These are phyloP conservation scores for Ganoderma sp. DNA, from an alignment of 1,284 basidiomycete genomes.

Conservation along the genomic window DNA sequence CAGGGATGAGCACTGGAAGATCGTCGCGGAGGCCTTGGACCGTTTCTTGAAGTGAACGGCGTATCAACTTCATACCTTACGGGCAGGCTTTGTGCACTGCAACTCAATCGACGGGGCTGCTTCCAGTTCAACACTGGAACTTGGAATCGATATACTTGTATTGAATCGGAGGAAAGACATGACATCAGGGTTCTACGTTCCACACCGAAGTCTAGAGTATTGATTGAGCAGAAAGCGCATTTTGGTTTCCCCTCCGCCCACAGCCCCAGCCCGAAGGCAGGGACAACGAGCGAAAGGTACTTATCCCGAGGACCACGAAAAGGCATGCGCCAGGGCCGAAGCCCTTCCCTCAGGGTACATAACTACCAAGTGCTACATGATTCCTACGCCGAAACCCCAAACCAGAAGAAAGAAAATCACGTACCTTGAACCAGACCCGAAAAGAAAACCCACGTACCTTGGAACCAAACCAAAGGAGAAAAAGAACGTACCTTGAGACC, in stretches of 20 bases:
- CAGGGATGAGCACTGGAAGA: constrained; percentile 59
- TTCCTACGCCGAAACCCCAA: background rate
- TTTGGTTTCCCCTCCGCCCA: constrained; percentile 6
- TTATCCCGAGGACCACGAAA: constrained; percentile 6
- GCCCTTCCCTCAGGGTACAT: constrained; percentile 4
- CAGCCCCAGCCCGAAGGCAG: background rate
- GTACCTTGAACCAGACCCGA: background rate
- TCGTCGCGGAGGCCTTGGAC: constrained; percentile 48
- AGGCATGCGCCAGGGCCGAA: constrained; percentile 2
- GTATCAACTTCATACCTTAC: background rate
- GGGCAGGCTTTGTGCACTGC: too few relatives aligned
- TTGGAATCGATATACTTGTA: background rate
- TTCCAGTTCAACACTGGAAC: background rate
- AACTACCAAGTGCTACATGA: background rate
- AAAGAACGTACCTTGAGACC: background rate
- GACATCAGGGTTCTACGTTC: background rate
- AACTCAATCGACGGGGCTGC: too few relatives aligned
- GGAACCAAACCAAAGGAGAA: background rate
- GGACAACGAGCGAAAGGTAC: constrained; percentile 4
- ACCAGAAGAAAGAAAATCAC: background rate
- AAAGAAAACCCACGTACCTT: background rate
- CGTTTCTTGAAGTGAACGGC: constrained; percentile 42
- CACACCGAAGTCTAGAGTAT: background rate
- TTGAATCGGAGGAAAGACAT: background rate
- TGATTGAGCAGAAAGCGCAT: background rate